A percentile compares a stretch with the other conserved stretches of the same genome.
Conservation (phyloP, 768 basidiomycete species). For the Tulasnella calospora region DNA sequence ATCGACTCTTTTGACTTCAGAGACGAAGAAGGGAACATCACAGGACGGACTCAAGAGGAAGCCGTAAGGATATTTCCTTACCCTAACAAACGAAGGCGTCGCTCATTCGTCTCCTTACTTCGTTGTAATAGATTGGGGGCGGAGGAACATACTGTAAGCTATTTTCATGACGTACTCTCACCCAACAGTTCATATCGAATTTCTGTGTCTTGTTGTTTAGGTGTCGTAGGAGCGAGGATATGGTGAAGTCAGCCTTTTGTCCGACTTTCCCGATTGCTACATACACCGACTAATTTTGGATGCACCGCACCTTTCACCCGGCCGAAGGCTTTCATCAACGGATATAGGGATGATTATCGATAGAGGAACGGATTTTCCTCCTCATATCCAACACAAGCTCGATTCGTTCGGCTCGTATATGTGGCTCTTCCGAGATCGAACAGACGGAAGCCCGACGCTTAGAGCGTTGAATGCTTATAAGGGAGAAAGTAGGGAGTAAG, state of each 20-base stretch:
- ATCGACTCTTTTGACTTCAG: slow-evolving; percentile 71
- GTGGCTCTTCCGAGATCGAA: slow-evolving; percentile 69
- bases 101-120: neutral
- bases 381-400: slow-evolving; percentile 50
- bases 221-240: slow-evolving; percentile 72
- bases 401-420: slow-evolving; percentile 62
- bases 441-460: slow-evolving; percentile 51
- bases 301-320: neutral
- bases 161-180: neutral
- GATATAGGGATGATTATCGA: slow-evolving; percentile 80
- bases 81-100: neutral
- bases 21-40: slow-evolving; percentile 53
- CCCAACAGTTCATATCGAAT: slow-evolving; percentile 42
- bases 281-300: slow-evolving; percentile 20
- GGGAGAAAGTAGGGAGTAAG: slow-evolving; percentile 67
- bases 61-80: slow-evolving; percentile 43
- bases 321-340: slow-evolving; percentile 56
- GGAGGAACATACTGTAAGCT: slow-evolving; percentile 55
- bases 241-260: slow-evolving; percentile 45
- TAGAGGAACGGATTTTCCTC: slow-evolving; percentile 70
- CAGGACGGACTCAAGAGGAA: slow-evolving; percentile 43
- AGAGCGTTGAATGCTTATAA: slow-evolving; percentile 67
- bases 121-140: slow-evolving; percentile 64
- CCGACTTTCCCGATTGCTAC: neutral
- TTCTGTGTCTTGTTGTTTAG: slow-evolving; percentile 32